phyloP scores from a whole-genome alignment of 2,329 filamentous ascomycete species.

The Colletotrichum navitas region DNA sequence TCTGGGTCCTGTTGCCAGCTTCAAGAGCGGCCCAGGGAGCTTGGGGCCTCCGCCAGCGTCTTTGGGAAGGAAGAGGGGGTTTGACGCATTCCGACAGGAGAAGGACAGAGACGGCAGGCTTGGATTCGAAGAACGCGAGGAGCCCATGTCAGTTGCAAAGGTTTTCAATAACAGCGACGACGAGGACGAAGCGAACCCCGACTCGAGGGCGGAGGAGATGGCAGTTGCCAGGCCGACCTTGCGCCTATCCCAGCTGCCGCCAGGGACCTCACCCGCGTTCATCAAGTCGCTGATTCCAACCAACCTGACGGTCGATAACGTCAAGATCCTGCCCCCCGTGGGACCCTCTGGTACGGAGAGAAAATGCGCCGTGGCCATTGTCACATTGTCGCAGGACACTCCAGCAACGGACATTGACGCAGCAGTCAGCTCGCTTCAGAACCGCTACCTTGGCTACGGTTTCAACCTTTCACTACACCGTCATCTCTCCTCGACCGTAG shows the following conservation, averaged over 20 bases:
- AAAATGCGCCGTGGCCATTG: slow-evolving; percentile 81
- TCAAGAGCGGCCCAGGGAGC: slow-evolving; percentile 73
- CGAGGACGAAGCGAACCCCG: slow-evolving; percentile 61
- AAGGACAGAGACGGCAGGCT: slow-evolving; percentile 51
- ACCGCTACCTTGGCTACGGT: slow-evolving; percentile 86
- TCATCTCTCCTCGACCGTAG: slow-evolving; percentile 82
- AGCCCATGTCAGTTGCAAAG: slow-evolving; percentile 72
- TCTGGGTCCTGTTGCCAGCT: slow-evolving; percentile 65
- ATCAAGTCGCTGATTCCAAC: slow-evolving; percentile 71
- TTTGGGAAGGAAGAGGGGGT: slow-evolving; percentile 67
- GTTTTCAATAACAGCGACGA: slow-evolving; percentile 79
- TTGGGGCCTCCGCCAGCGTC: slow-evolving; percentile 65
- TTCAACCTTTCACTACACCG: slow-evolving; percentile 85
- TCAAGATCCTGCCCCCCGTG: slow-evolving; percentile 74
- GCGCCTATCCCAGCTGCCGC: slow-evolving; percentile 71
- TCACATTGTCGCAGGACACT: slow-evolving; percentile 84
- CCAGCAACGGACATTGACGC: slow-evolving; percentile 86
- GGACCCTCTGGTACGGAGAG: slow-evolving; percentile 70
- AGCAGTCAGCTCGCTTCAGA: slow-evolving; percentile 82
- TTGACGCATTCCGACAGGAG: slow-evolving; percentile 57
- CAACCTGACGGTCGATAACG: slow-evolving; percentile 75
- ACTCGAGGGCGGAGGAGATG: slow-evolving; percentile 67
- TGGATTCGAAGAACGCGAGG: slow-evolving; percentile 56
- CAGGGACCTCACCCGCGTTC: slow-evolving; percentile 68
- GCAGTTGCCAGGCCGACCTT: slow-evolving; percentile 73